phyloP scores from a whole-genome alignment of 768 basidiomycete species.

The Multifurca ochricompacta region DNA sequence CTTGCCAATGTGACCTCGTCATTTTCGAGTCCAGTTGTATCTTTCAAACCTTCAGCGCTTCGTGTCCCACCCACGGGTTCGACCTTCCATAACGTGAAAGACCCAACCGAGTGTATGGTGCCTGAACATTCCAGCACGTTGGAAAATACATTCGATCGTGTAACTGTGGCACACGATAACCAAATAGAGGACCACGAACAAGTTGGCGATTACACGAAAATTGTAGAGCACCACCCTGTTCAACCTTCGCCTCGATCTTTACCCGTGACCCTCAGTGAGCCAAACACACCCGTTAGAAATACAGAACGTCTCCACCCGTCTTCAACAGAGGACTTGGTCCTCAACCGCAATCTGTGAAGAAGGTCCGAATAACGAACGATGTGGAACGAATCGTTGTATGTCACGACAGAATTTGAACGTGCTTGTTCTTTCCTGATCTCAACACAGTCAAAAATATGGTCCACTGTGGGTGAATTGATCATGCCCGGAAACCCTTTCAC shows the following conservation, averaged over 20 bases:
- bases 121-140: conserved; percentile 6
- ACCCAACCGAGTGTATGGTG: background rate
- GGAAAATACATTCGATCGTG: conserved; percentile 14
- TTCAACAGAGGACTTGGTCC: conserved; percentile 22
- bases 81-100: background rate
- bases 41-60: conserved; percentile 1
- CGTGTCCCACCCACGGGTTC: background rate
- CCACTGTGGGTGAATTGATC: conserved; percentile 54
- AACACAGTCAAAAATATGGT: conserved; percentile 59
- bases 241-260: background rate
- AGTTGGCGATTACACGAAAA: background rate
- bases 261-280: background rate
- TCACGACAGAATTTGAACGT: conserved; percentile 2
- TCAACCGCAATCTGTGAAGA: conserved; percentile 23
- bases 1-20: conserved; percentile 34
- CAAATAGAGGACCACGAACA: background rate
- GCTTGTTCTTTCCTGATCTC: background rate
- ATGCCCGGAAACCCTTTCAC: conserved; percentile 45
- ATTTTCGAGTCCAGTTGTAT: conserved; percentile 38
- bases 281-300: background rate
- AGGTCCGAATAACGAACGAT: conserved; percentile 49
- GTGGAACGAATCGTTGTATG: conserved; percentile 59
- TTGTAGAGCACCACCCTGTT: background rate
- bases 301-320: background rate
- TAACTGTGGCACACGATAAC: background rate